These are phyloP conservation scores for Candida krabiensis DNA, from an alignment of 805 yeast genomes.

Conservation along the genomic window DNA sequence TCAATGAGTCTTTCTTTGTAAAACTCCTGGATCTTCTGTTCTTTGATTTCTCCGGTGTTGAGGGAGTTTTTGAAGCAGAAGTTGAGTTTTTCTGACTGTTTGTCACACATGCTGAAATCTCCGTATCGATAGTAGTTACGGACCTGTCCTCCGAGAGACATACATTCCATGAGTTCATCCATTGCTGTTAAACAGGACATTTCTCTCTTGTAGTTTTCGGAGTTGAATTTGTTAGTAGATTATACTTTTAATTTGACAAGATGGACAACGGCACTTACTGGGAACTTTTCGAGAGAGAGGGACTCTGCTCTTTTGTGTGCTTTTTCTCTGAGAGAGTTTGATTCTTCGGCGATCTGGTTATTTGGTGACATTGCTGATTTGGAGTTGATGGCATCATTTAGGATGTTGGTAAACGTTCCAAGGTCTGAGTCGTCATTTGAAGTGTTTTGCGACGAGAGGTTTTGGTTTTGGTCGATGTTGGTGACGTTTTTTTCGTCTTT, in stretches of 20 bases:
- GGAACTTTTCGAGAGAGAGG: slow-evolving; percentile 29
- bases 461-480: background rate
- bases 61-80: slow-evolving; percentile 69
- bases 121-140: slow-evolving; percentile 85
- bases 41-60: slow-evolving; percentile 52
- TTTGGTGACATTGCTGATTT: slow-evolving; percentile 20
- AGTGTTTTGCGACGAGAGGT: background rate
- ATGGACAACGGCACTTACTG: too few species aligned
- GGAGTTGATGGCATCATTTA: slow-evolving; percentile 23
- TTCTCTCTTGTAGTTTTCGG: slow-evolving; percentile 29
- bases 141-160: slow-evolving; percentile 87
- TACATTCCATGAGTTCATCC: slow-evolving; percentile 83
- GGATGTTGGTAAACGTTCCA: slow-evolving; percentile 10
- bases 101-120: slow-evolving; percentile 66
- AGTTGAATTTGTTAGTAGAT: too few species aligned
- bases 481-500: background rate
- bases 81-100: slow-evolving; percentile 71
- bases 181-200: slow-evolving; percentile 80
- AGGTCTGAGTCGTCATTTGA: slow-evolving; percentile 9
- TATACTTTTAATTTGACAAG: too few species aligned
- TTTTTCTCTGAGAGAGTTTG: slow-evolving; percentile 24
- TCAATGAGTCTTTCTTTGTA: slow-evolving; percentile 63
- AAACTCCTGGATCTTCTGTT: slow-evolving; percentile 60
- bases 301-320: slow-evolving; percentile 30
- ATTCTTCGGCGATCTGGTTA: slow-evolving; percentile 1